Percentiles rank a stretch among this genome's conserved stretches.
These are phyloP conservation scores for Tolypocladium tundrense DNA, from an alignment of 2,329 filamentous ascomycete species.

Conservation along the genomic window DNA sequence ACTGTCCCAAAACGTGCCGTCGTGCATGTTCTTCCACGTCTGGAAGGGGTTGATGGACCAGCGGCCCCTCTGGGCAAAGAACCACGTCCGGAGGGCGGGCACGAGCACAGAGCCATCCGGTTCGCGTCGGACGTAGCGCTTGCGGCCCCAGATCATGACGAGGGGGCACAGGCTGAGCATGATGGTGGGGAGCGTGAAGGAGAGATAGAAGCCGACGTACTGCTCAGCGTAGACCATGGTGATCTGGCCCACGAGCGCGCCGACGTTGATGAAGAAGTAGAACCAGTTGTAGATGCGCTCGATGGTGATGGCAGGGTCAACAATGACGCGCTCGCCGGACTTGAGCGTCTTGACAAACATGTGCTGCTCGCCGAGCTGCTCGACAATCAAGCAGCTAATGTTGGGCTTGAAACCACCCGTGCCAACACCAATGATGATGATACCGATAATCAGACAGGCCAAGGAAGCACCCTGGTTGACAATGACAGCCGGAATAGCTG, in stretches of 20 bases:
- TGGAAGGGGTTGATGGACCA: slow-evolving; percentile 52
- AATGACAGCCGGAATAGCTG: slow-evolving; percentile 54
- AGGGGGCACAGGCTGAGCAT: slow-evolving; percentile 51
- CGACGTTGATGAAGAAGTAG: slow-evolving; percentile 49
- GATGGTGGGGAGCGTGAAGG: slow-evolving; percentile 56
- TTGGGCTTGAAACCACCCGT: slow-evolving; percentile 78
- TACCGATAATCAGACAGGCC: slow-evolving; percentile 58
- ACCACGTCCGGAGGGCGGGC: slow-evolving; percentile 50
- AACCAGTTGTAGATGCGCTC: slow-evolving; percentile 59
- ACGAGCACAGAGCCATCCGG: slow-evolving; percentile 65
- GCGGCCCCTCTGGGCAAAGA: slow-evolving; percentile 51
- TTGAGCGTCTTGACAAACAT: slow-evolving; percentile 44
- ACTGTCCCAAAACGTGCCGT: slow-evolving; percentile 39
- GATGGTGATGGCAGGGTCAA: slow-evolving; percentile 59
- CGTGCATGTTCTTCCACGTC: background rate
- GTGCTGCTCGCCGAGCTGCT: slow-evolving; percentile 53
- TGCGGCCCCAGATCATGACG: slow-evolving; percentile 48
- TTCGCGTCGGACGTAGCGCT: slow-evolving; percentile 47
- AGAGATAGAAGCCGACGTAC: slow-evolving; percentile 66
- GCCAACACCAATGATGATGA: slow-evolving; percentile 44
- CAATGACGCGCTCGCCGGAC: slow-evolving; percentile 56
- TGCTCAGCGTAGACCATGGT: slow-evolving; percentile 65
- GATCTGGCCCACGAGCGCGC: slow-evolving; percentile 47
- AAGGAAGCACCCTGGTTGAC: slow-evolving; percentile 45
- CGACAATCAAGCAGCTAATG: slow-evolving; percentile 60